Base-by-base conservation (phyloP, 495 filamentous ascomycete genomes). In the Pyrenopolyporus hunteri region DNA sequence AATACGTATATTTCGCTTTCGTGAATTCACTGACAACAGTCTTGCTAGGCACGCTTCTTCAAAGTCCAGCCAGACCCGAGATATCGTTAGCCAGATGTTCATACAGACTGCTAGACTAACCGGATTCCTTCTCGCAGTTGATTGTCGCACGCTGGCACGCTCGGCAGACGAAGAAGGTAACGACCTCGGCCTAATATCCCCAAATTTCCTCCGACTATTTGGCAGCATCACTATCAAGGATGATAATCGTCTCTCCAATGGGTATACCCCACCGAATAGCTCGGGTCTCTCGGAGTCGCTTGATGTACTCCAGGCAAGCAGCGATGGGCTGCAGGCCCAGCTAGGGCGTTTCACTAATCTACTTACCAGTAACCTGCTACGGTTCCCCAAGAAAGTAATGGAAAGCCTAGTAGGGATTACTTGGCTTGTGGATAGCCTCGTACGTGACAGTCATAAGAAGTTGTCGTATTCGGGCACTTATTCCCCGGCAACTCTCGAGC, bases 351-450 rank as follows among this genome's bases (percentile, higher is more conserved):
- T 82, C 17, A 72, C 74, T 5, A 62, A 70, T 33, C 40, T 64
- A 7, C 69, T 76, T 29, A 50, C 68, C 6, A 57, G 55, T 20
- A 66, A 72, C 7, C 60, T 81, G 20, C 53, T 69, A 1, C 71
- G 66, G 16, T 76, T 63, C 35, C 79, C 81, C 3, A 76, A 70
- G 56, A 57, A 59, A 45, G 52, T 79, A 14, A 71, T 76, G 32
- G 80, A 82, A 14, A 67, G 70, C 22, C 57, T 84, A 10, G 71
- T 59, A 3, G 68, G 71, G 10, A 46, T 76, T n/a, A 73, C 71
- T 51, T 59, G 61, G 29, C 57, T 80, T 4, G 57, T 68, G 13
- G 49, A 66, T 4, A 63, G 67, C 22, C 59, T 78, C 14, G 32
- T 76, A 22, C 54, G 55, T 23, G 70, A 74, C 11, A 70, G 65